Percentiles rank a stretch among this genome's conserved stretches.
phyloP scores from a whole-genome alignment of 2,329 filamentous ascomycete species.

The Phoma herbarum region DNA sequence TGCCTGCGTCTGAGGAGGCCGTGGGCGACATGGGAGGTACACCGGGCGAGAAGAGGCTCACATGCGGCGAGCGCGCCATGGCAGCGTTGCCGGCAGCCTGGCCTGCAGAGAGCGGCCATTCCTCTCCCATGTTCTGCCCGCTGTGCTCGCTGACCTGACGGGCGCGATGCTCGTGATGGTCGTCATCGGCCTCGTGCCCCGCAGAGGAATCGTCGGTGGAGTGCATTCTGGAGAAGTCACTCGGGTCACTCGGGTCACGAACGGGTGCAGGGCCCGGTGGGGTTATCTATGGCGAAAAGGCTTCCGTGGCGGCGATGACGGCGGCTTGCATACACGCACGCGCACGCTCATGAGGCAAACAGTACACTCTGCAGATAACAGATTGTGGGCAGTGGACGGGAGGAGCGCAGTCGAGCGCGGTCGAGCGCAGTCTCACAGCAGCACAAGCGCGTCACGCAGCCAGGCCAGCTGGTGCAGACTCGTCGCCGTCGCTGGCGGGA shows the following conservation, averaged over 20 bases:
- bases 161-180: too few relatives aligned
- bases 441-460: conserved; percentile 18
- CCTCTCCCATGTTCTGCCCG: conserved; percentile 17
- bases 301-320: conserved; percentile 11
- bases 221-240: conserved; percentile 26
- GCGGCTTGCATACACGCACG: conserved; percentile 12
- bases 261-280: conserved; percentile 6
- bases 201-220: conserved; percentile 26
- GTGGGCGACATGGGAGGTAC: conserved; percentile 18
- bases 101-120: conserved; percentile 24
- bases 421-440: not conserved
- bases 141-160: too few relatives aligned
- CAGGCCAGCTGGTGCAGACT: conserved; percentile 13
- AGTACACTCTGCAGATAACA: not conserved
- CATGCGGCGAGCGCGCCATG: conserved; percentile 12
- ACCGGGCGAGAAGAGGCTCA: conserved; percentile 21
- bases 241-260: conserved; percentile 13
- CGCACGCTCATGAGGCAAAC: not conserved
- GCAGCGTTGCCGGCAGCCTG: conserved; percentile 23
- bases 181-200: conserved; percentile 26
- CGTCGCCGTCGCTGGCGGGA: not conserved
- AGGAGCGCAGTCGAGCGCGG: too few relatives aligned
- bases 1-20: conserved; percentile 13
- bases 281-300: conserved; percentile 12
- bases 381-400: not conserved